Base-by-base conservation (phyloP, 1,139 yeast species). In the Arxiozyma bovina region DNA sequence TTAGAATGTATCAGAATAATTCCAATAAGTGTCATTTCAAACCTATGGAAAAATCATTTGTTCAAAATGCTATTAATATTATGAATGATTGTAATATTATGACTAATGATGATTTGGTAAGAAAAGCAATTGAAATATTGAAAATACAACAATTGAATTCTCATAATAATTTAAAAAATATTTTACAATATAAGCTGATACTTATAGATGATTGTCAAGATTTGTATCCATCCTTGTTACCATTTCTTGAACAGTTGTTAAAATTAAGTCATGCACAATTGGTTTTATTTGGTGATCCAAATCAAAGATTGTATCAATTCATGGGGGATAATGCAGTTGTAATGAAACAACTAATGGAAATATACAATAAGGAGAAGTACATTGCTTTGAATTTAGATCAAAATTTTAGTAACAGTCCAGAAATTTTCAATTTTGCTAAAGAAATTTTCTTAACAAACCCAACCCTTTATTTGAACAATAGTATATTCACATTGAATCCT, bases 171-270 rank as follows among this genome's bases (percentile, higher is more conserved):
- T 15, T 34, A 34, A 15, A 8, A 6, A 34, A 34, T 15, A 9
- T 34, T 30, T 23, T 63, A 6, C 57, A 62, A 4, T 68, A 68
- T 55, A 72, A 73, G 50, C 71, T 73, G 4, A 73, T 85, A 0
- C 67, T 87, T 0, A 81, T 86, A 15, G 95, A 87, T 68, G 95
- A 87, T 67, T 83, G 82, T 63, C 94, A 87, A 65, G 95, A 87
- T 67, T 75, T 85, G 68, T 78, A 82, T 58, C 75, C 77, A 0
- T 73, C 73, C n/a, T 71, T 85, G 27, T 64, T 79, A 49, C 71
- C 74, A 15, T 66, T 86, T 6, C 67, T 85, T 4, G 65, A 70
- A 48, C 41, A 30, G 12, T 4, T 45, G n/a, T 5, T 45, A 4
- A 15, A 3, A 18, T 9, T 30, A 9, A 30, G 18, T 18, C 27